Evolutionary conservation across 306 rosid species (phyloP), one percentile per base, ranked within the genome.

Genomic region (Vachellia pachyceras): DNA sequence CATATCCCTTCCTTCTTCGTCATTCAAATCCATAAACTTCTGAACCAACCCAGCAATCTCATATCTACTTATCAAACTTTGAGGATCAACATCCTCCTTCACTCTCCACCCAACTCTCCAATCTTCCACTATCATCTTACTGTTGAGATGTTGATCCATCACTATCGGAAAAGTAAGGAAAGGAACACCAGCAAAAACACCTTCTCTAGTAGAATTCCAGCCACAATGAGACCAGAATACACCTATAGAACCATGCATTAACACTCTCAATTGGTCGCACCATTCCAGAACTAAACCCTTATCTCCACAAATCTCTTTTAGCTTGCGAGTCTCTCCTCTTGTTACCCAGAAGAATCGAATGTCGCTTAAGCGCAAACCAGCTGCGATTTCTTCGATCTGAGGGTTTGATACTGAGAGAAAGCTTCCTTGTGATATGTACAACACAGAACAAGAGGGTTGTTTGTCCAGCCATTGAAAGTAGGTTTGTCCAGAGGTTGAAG

Each of bases 161-260:
- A 9, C 8, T 9, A 92, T 68, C 0, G 97, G 92, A 36, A 74
- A 85, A 0, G 92, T 73, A 25, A 90, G 85, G 74, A 92, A 83
- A 7, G 94, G 91, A 69, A 85, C 87, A 22, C 94, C 94, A 29
- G 76, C 33, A 29, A 29, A 29, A 29, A 29, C 33, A 50, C 82
- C 91, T 83, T 92, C 94, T n/a, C 40, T 73, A 1, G 85, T 81
- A 1, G 94, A 90, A 81, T 82, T 92, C 94, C 92, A 90, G 1
- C 94, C 97, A 63, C 94, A 90, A 49, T 92, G 90, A 14, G 88
- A 77, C 91, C 91, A 87, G 83, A 84, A 92, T 0, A 92, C 92
- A 10, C 92, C 91, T 11, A 90, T 29, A 14, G 90, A 69, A 81
- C 65, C 39, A 70, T 92, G 97, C 7, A 54, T 45, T 75, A 90